Evolutionary conservation across 1,284 basidiomycete genomes (phyloP).

Genomic region (Ganoderma meredithae): DNA sequence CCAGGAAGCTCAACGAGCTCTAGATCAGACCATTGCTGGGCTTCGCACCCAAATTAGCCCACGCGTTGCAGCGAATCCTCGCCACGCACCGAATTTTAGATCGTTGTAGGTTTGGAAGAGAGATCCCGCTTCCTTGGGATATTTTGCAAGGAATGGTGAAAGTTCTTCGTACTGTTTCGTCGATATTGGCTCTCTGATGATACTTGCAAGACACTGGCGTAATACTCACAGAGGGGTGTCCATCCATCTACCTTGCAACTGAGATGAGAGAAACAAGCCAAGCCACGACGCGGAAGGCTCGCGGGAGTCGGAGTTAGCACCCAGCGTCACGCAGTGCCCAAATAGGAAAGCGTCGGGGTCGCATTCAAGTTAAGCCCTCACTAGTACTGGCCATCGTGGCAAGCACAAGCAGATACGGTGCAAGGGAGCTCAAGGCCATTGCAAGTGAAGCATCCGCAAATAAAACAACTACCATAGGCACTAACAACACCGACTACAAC

Average conservation of each 20-base stretch:
- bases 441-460: constrained; percentile 6
- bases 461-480: constrained; percentile 25
- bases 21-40: constrained; percentile 74
- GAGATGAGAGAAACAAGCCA: background rate
- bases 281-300: background rate
- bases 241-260: constrained; percentile 21
- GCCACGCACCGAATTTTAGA: constrained; percentile 38
- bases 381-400: no score
- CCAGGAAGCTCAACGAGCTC: constrained; percentile 64
- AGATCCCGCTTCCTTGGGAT: constrained; percentile 42
- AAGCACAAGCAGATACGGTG: no score
- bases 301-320: background rate
- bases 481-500: constrained; percentile 35
- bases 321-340: background rate
- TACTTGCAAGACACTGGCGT: no score
- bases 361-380: no score
- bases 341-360: background rate
- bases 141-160: constrained; percentile 37
- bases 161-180: constrained; percentile 37
- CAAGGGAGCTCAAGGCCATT: background rate
- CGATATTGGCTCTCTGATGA: background rate
- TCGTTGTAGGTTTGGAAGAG: constrained; percentile 48
- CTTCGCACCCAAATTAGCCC: constrained; percentile 43
- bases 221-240: constrained; percentile 28
- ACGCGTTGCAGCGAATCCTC: background rate